Evolutionary conservation across 2,329 filamentous ascomycete genomes (phyloP), one percentile per base, ranked within the genome.

Genomic region (Calonectria fujianensis): DNA sequence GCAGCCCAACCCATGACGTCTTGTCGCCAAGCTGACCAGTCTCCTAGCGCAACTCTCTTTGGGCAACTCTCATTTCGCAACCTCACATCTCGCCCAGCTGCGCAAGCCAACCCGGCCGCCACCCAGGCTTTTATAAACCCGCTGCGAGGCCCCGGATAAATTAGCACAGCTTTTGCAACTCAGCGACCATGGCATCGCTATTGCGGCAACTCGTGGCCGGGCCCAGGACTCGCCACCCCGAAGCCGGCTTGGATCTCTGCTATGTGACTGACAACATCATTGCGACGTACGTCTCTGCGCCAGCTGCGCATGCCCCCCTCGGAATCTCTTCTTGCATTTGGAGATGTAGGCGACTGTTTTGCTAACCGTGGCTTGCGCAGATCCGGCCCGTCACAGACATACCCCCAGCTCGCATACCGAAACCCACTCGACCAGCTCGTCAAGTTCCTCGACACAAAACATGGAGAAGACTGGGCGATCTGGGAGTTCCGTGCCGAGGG

Each of bases 401-500:
- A 97, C 82, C 96, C 97, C 0, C 94, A 98, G 83, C 93, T 94
- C 77, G 96, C 95, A 74, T 99, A 98, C 86, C 95, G 97, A 82
- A 99, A 98, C 83, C 96, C 96, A 0, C 93, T 98, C 65, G 94
- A 97, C 82, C 91, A 93, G 50, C 91, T 99, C 29, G 95, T 98
- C 74, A 91, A 91, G 77, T 99, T 96, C 84, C 93, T 99, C 76
- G 95, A 98, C 85, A 88, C 90, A 57, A 95, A 96, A 81, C 97
- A 99, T 85, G 93, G 91, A 35, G 87, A 92, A 32, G 88, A 97
- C 76, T 99, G 97, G 97, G 93, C 94, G 4, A 98, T 99, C 81
- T 99, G 96, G 95, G 97, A 99, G 86, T 99, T 99, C 81, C 93
- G 97, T 59, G 97, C 96, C 45, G 97, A 99, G 84, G 97, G 97